Conservation (phyloP, 768 basidiomycete species). For the Lentinula edodes region DNA sequence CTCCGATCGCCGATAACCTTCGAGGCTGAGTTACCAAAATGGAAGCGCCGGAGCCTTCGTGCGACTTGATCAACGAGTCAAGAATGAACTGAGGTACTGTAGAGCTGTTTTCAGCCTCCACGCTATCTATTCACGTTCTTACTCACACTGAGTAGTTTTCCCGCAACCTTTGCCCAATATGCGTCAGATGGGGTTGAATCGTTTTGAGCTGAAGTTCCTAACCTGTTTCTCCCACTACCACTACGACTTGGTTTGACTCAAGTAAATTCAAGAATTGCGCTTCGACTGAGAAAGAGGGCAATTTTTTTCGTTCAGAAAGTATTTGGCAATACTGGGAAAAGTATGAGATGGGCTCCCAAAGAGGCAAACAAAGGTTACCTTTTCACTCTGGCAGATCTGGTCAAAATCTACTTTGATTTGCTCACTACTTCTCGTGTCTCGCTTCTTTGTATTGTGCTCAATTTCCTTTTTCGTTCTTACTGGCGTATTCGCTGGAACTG, state of each 20-base stretch:
- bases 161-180: slow-evolving; percentile 62
- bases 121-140: neutral
- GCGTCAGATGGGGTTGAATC: neutral
- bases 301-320: slow-evolving; percentile 44
- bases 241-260: slow-evolving; percentile 56
- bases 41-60: slow-evolving; percentile 56
- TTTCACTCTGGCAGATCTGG: slow-evolving; percentile 30
- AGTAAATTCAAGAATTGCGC: slow-evolving; percentile 58
- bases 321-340: slow-evolving; percentile 46
- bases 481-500: neutral
- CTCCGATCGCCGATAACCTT: slow-evolving; percentile 82
- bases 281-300: slow-evolving; percentile 74
- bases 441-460: slow-evolving; percentile 17
- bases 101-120: neutral
- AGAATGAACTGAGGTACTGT: slow-evolving; percentile 86
- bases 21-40: slow-evolving; percentile 90
- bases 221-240: slow-evolving; percentile 92
- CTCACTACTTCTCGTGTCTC: slow-evolving; percentile 39
- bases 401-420: slow-evolving; percentile 54
- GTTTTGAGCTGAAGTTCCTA: slow-evolving; percentile 4
- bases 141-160: slow-evolving; percentile 81
- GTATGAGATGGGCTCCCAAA: neutral
- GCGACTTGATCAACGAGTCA: slow-evolving; percentile 66
- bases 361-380: slow-evolving; percentile 19
- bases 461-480: neutral